Percentiles rank a stretch among this genome's conserved stretches.
Conservation (phyloP, 164 flowering plant genomes). For the Buxus sempervirens region DNA sequence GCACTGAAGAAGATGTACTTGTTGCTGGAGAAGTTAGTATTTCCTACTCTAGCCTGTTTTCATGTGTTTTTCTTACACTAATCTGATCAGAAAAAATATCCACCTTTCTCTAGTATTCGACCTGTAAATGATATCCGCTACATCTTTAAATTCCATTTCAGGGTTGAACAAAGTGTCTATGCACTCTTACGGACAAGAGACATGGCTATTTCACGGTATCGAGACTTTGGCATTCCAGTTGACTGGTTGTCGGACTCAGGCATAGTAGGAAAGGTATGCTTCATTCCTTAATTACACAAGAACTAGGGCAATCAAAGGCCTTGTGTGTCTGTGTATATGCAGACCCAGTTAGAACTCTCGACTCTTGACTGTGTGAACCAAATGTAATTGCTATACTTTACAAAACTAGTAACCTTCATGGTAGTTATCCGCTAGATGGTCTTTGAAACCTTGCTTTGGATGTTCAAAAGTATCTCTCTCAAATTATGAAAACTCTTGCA, state of each 20-base stretch:
- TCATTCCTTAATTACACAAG: neutral
- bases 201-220: conserved; percentile 86
- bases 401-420: too few relatives aligned
- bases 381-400: too few relatives aligned
- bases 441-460: too few relatives aligned
- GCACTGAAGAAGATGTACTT: conserved; percentile 96
- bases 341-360: too few relatives aligned
- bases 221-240: conserved; percentile 85
- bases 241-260: conserved; percentile 91
- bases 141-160: conserved; percentile 22
- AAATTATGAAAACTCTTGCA: too few relatives aligned
- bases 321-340: too few relatives aligned
- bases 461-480: too few relatives aligned
- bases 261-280: conserved; percentile 82
- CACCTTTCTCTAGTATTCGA: neutral
- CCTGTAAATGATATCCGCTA: neutral
- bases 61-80: neutral
- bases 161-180: conserved; percentile 91
- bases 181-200: conserved; percentile 88
- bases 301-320: neutral
- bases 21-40: conserved; percentile 86
- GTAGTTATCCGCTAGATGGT: too few relatives aligned
- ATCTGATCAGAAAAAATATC: too few relatives aligned
- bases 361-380: too few relatives aligned
- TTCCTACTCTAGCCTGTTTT: neutral